Conservation (phyloP, 108 stramenopile genomes). For the Chaetoceros tenuissimus region DNA sequence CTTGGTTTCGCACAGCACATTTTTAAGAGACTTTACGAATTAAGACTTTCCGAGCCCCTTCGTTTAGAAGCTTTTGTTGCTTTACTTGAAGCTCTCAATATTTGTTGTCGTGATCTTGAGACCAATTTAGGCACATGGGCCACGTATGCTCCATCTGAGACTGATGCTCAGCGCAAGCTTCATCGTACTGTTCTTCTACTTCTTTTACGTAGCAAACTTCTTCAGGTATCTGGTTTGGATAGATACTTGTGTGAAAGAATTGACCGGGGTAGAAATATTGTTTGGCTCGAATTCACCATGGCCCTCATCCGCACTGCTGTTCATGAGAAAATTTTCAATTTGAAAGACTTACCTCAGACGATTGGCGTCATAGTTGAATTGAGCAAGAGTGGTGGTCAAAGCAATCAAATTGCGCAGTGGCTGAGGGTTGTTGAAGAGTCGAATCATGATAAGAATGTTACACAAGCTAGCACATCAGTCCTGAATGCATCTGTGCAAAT, state of each 20-base stretch:
- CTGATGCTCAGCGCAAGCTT: conserved; percentile 77
- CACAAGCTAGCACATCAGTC: background rate
- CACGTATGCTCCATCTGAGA: conserved; percentile 83
- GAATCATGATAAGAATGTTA: background rate
- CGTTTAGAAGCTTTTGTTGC: conserved; percentile 82
- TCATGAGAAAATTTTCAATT: conserved; percentile 59
- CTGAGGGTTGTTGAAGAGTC: background rate
- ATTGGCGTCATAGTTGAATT: background rate
- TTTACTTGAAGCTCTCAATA: conserved; percentile 78
- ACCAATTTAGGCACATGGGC: conserved; percentile 88
- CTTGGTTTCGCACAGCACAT: conserved; percentile 89
- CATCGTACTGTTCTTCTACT: conserved; percentile 88
- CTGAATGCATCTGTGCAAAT: background rate
- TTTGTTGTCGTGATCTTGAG: conserved; percentile 74
- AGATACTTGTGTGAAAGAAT: conserved; percentile 74
- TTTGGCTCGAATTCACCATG: conserved; percentile 89
- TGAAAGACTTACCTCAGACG: conserved; percentile 8
- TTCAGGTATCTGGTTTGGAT: conserved; percentile 75
- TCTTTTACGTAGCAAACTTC: conserved; percentile 75
- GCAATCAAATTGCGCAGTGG: background rate
- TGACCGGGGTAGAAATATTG: conserved; percentile 70
- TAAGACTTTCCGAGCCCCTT: conserved; percentile 74
- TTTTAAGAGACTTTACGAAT: conserved; percentile 96
- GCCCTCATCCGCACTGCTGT: conserved; percentile 81
- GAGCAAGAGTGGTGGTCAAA: background rate